Base-by-base conservation (phyloP, 495 filamentous ascomycete species). In the Penicillium cataractarum region DNA sequence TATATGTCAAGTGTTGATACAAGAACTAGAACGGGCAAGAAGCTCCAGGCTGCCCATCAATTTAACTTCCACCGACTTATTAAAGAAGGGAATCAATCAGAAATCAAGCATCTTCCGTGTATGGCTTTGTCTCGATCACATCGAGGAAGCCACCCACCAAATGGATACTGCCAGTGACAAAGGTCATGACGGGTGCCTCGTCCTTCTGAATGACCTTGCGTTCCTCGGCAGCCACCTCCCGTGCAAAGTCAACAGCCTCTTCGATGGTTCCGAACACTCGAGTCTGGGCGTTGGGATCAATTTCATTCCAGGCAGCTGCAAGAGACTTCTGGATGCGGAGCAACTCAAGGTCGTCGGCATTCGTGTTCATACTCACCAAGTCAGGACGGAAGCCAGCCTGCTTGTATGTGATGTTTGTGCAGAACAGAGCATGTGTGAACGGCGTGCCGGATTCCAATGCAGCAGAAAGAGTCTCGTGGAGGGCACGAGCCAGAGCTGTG, bases 351-450 rank as follows among this genome's bases (percentile, higher is more conserved):
- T 88, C 89, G 3, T 75, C 73, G 6, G 87, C 77, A 64, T 92
- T 87, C 8, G 87, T 84, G 63, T 91, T 91, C 70, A 89, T 80
- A 68, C 87, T 92, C 42, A 96, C 83, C 49, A 97, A 86, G 71
- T 97, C 93, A 58, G 84, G 76, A 24, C 80, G 88, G 73, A 89
- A 97, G 0, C 90, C 92, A 2, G 80, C 79, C 39, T 83, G 71
- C 17, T 83, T 84, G 74, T 89, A 92, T 2, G 94, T 96, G 50
- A 91, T 83, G 58, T 97, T 97, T 0, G 93, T 90, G 69, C 91
- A 96, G 76, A 99, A 97, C 8, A 97, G 77, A 32, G 88, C 92
- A 62, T 93, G 89, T 21, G 89, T 84, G 66, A 97, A 97, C 1
- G 87, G 81, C 3, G 75, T 74, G 13, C 78, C 76, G 10, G 82